Evolutionary conservation across 768 basidiomycete genomes (phyloP).

Genomic region (Russula brevipes): DNA sequence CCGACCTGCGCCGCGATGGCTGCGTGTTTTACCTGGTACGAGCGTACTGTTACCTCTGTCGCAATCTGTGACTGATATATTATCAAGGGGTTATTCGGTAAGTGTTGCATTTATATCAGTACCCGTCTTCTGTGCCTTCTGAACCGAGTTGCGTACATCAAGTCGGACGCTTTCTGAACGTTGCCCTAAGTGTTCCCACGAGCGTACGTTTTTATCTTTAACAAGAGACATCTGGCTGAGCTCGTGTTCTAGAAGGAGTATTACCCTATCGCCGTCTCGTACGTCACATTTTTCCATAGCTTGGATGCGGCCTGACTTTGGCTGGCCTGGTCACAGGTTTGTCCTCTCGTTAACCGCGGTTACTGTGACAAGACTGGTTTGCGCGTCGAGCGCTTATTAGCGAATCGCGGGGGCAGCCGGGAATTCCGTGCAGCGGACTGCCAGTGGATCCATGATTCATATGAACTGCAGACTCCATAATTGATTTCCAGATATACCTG

Average conservation of each 20-base stretch:
- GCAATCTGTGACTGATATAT: background rate
- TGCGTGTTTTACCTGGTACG: slow-evolving; percentile 36
- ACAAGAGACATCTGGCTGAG: background rate
- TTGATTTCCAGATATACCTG: background rate
- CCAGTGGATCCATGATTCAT: slow-evolving; percentile 9
- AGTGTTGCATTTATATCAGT: background rate
- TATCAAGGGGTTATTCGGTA: slow-evolving; percentile 14
- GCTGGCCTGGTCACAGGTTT: slow-evolving; percentile 4
- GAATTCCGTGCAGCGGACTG: background rate
- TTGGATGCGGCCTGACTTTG: background rate
- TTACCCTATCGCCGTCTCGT: slow-evolving; percentile 17
- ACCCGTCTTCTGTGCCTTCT: background rate
- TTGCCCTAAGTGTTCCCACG: slow-evolving; percentile 17
- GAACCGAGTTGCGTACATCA: background rate
- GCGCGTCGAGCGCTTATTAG: slow-evolving; percentile 17
- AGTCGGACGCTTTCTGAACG: slow-evolving; percentile 20
- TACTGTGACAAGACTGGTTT: slow-evolving; percentile 14
- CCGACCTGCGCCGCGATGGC: slow-evolving; percentile 36
- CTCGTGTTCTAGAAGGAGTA: slow-evolving; percentile 6
- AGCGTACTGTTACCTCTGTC: background rate
- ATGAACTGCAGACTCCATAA: slow-evolving; percentile 3
- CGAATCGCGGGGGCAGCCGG: background rate
- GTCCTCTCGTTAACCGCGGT: slow-evolving; percentile 16
- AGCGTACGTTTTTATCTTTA: background rate
- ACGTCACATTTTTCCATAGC: background rate